Conservation (phyloP, 2,329 filamentous ascomycete species). For the Pyrenophora tritici-repentis region DNA sequence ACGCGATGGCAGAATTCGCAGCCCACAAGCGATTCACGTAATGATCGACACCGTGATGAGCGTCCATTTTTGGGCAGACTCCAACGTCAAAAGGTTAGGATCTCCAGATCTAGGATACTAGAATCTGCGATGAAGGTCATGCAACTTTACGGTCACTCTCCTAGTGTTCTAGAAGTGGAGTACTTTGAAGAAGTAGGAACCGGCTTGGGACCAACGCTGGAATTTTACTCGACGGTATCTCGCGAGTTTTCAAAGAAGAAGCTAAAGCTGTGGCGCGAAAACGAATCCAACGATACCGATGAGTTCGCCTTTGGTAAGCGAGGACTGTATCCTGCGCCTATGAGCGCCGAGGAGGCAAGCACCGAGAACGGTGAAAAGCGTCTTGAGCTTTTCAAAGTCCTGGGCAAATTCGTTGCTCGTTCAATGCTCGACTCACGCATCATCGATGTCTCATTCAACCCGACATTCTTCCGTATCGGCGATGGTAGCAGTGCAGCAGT, state of each 20-base stretch:
- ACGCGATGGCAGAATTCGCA: slow-evolving; percentile 94
- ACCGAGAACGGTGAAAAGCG: slow-evolving; percentile 85
- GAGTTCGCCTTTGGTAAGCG: slow-evolving; percentile 85
- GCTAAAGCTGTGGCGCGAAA: slow-evolving; percentile 93
- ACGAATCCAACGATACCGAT: slow-evolving; percentile 71
- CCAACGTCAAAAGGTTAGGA: slow-evolving; percentile 96
- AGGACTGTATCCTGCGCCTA: slow-evolving; percentile 89
- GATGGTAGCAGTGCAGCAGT: slow-evolving; percentile 67
- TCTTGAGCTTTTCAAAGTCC: slow-evolving; percentile 84
- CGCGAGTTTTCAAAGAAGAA: slow-evolving; percentile 98
- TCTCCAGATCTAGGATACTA: slow-evolving; percentile 89
- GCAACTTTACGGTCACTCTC: slow-evolving; percentile 96
- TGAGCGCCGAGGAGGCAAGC: slow-evolving; percentile 76
- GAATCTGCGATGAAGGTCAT: slow-evolving; percentile 98
- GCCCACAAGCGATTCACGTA: slow-evolving; percentile 75
- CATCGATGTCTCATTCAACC: slow-evolving; percentile 96
- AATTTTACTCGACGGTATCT: slow-evolving; percentile 97
- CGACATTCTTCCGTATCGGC: slow-evolving; percentile 94
- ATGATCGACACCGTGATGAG: slow-evolving; percentile 83
- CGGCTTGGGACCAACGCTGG: slow-evolving; percentile 89
- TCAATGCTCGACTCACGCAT: slow-evolving; percentile 99
- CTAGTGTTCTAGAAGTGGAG: slow-evolving; percentile 94
- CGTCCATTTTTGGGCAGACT: slow-evolving; percentile 87
- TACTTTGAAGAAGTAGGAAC: slow-evolving; percentile 99
- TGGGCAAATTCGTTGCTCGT: slow-evolving; percentile 95